Conservation (phyloP, 805 yeast genomes). For the Teunomyces atbi region DNA sequence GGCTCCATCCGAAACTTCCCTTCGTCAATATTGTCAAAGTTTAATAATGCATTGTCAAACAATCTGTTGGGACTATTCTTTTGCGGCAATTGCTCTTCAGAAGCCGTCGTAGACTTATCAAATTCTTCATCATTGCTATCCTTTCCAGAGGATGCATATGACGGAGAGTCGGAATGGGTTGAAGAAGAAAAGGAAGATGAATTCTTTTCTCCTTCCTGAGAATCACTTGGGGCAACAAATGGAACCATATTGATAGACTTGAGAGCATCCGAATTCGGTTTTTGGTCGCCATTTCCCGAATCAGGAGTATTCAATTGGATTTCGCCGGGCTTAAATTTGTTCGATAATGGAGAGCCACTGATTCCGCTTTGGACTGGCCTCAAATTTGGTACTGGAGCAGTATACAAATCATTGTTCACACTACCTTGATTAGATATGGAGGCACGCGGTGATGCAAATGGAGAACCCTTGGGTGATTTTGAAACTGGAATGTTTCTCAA, state of each 20-base stretch:
- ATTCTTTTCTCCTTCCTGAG: constrained; percentile 5
- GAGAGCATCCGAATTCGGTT: background rate
- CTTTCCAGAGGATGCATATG: constrained; percentile 5
- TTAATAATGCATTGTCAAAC: constrained; percentile 24
- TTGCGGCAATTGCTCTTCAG: background rate
- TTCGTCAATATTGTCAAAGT: constrained; percentile 32
- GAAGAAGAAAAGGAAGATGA: constrained; percentile 10
- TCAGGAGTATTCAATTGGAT: background rate
- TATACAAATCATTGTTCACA: constrained; percentile 11
- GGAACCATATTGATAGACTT: background rate
- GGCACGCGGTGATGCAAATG: constrained; percentile 48
- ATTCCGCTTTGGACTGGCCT: constrained; percentile 11
- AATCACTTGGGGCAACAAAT: constrained; percentile 1
- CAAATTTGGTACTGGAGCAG: constrained; percentile 19
- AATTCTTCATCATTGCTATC: constrained; percentile 8
- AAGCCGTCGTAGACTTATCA: background rate
- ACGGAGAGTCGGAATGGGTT: constrained; percentile 6
- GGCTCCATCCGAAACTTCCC: constrained; percentile 51
- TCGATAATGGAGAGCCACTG: background rate
- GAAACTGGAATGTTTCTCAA: constrained; percentile 36
- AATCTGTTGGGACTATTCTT: constrained; percentile 4
- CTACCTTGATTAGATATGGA: constrained; percentile 40
- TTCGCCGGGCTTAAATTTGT: background rate
- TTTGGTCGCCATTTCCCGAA: background rate
- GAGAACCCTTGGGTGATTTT: constrained; percentile 37